phyloP scores from a whole-genome alignment of 495 filamentous ascomycete species.

The Ascodesmis nigricans region DNA sequence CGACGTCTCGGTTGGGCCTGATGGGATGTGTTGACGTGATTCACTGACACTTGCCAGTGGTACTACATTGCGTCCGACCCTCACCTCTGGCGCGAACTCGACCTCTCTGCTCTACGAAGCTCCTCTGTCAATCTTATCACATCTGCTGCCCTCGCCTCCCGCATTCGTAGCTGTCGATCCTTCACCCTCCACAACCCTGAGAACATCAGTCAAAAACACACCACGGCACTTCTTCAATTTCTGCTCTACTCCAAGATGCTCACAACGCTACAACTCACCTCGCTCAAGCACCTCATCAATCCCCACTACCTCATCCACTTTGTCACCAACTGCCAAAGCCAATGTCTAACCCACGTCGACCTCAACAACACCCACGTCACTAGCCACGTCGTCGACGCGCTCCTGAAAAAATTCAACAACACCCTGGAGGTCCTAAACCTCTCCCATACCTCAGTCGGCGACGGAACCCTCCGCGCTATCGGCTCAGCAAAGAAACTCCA shows the following conservation, averaged over 20 bases:
- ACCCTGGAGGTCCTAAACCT: conserved; percentile 10
- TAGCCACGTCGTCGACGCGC: conserved; percentile 10
- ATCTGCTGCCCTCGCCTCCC: conserved; percentile 5
- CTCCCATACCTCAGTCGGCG: conserved; percentile 15
- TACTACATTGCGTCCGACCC: conserved; percentile 14
- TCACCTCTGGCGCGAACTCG: conserved; percentile 12
- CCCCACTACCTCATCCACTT: conserved; percentile 10
- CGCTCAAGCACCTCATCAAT: not conserved
- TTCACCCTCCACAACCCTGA: conserved; percentile 11
- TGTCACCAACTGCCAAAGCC: conserved; percentile 7
- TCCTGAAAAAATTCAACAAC: conserved; percentile 11
- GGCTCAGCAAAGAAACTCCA: conserved; percentile 9
- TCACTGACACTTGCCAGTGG: conserved; percentile 11
- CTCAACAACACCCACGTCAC: conserved; percentile 12
- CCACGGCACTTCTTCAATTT: conserved; percentile 5
- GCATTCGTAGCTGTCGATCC: conserved; percentile 5
- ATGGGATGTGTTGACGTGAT: too few relatives aligned
- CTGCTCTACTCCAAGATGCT: not conserved
- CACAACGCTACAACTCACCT: not conserved
- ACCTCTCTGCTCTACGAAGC: conserved; percentile 11
- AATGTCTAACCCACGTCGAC: conserved; percentile 12
- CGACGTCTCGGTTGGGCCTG: too few relatives aligned
- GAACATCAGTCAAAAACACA: conserved; percentile 2
- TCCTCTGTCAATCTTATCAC: conserved; percentile 8
- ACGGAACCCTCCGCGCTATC: conserved; percentile 13